phyloP scores from a whole-genome alignment of 345 rosid genomes.

The Camelina sativa region DNA sequence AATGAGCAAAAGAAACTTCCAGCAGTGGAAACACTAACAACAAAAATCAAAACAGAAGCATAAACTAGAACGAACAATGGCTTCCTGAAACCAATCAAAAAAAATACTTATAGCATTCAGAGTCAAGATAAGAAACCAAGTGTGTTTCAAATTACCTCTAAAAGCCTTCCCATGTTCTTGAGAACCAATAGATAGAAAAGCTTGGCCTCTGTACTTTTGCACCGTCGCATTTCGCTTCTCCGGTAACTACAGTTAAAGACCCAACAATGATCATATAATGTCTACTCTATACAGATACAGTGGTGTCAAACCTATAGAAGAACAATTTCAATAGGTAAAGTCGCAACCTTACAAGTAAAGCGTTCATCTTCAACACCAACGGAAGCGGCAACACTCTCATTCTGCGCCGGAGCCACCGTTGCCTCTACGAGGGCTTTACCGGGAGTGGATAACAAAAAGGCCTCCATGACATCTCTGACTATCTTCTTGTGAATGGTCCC shows the following conservation, averaged over 20 bases:
- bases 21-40: background rate
- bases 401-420: constrained; percentile 26
- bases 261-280: constrained; percentile 6
- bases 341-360: constrained; percentile 62
- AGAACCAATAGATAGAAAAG: constrained; percentile 55
- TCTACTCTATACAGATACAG: background rate
- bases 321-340: background rate
- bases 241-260: constrained; percentile 58
- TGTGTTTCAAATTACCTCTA: constrained; percentile 51
- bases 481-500: constrained; percentile 48
- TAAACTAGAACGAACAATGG: background rate
- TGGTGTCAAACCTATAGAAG: background rate
- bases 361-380: constrained; percentile 44
- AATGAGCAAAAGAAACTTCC: background rate
- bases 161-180: constrained; percentile 52
- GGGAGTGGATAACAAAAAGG: constrained; percentile 55
- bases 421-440: constrained; percentile 20
- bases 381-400: constrained; percentile 24
- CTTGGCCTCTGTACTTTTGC: constrained; percentile 54
- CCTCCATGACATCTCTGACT: constrained; percentile 64
- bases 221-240: constrained; percentile 56
- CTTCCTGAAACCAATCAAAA: background rate
- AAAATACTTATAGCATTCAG: background rate
- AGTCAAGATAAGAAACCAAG: constrained; percentile 3
- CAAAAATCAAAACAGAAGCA: background rate